Evolutionary conservation across 495 filamentous ascomycete species (phyloP), one percentile per base, ranked within the genome.

Genomic region (Podospora conica): DNA sequence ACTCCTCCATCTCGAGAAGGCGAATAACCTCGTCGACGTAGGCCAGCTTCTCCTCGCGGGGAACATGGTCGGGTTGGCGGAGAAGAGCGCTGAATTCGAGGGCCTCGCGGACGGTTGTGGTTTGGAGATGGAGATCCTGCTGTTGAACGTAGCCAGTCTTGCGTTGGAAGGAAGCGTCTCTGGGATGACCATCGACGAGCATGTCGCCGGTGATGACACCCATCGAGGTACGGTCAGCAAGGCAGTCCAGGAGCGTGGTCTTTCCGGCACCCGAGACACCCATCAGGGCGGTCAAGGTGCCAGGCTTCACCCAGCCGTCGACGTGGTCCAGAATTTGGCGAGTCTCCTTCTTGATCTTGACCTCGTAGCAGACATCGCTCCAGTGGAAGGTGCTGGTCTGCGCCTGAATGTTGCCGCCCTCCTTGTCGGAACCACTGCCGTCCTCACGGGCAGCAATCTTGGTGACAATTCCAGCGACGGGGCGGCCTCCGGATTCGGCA

Each of bases 71-170:
- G 5, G 93, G 91, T 71, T 97, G 94, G 57, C 93, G 89, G 18
- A 96, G 85, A 40, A 93, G 76, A 53, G 93, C 93, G 63, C 87
- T 90, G 76, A 97, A 97, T 55, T 84, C 81, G 15, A 97, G 81
- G 28, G 92, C 91, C 74, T 91, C 93, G 55, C 93, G 86, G 48
- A 96, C 93, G 6, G 94, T 98, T 1, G 88, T 86, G 0, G 92
- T 96, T 40, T 88, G 82, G 24, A 96, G 83, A 76, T 96, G 93
- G 9, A 98, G 84, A 85, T 98, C 94, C 77, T 96, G 92, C 75
- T 98, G 94, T 71, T 98, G 92, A 21, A 95, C 94, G 70, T 97
- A 98, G 25, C 93, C 93, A 3, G 93, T 96, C 80, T 95, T 95
- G 33, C 93, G 89, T 73, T 95, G 92, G 83, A 96, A 96, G 0